A percentile compares a stretch with the other conserved stretches of the same genome.
Conservation (phyloP, 1,284 basidiomycete species). For the Boletus mariae region DNA sequence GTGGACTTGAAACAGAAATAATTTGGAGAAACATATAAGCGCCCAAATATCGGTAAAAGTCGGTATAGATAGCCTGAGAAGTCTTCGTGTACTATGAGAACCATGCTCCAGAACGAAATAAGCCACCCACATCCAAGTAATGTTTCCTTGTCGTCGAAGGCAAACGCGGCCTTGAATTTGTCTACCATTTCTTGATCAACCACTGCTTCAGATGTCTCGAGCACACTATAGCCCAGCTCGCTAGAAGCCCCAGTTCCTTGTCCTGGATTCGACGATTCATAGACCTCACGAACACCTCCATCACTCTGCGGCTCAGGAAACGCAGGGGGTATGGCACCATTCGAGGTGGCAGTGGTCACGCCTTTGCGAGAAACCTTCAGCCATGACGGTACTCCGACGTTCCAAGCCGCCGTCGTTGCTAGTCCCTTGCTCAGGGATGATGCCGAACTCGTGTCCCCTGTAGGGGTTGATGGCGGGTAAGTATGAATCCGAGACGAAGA, state of each 20-base stretch:
- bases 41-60: constrained; percentile 80
- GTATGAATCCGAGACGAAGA: constrained; percentile 49
- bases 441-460: constrained; percentile 34
- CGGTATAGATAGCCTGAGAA: constrained; percentile 87
- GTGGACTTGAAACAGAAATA: constrained; percentile 89
- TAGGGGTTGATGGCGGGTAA: constrained; percentile 68
- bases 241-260: constrained; percentile 35
- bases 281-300: constrained; percentile 50
- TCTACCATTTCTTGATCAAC: constrained; percentile 65
- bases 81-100: constrained; percentile 46
- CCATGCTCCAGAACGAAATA: constrained; percentile 5
- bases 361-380: constrained; percentile 56
- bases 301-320: constrained; percentile 14
- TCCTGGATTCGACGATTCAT: constrained; percentile 34
- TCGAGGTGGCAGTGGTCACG: constrained; percentile 17
- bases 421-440: constrained; percentile 27
- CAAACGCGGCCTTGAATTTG: constrained; percentile 77
- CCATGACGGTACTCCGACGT: constrained; percentile 69
- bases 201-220: constrained; percentile 61
- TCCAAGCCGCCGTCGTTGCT: constrained; percentile 43
- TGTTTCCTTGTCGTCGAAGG: constrained; percentile 83
- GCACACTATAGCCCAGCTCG: constrained; percentile 72
- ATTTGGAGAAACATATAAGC: constrained; percentile 83
- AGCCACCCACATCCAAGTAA: constrained; percentile 74
- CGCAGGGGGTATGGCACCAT: constrained; percentile 4